These are phyloP conservation scores for Neckera pumila DNA, from an alignment of 225 moss, liverwort and hornwort species.

Conservation along the genomic window DNA sequence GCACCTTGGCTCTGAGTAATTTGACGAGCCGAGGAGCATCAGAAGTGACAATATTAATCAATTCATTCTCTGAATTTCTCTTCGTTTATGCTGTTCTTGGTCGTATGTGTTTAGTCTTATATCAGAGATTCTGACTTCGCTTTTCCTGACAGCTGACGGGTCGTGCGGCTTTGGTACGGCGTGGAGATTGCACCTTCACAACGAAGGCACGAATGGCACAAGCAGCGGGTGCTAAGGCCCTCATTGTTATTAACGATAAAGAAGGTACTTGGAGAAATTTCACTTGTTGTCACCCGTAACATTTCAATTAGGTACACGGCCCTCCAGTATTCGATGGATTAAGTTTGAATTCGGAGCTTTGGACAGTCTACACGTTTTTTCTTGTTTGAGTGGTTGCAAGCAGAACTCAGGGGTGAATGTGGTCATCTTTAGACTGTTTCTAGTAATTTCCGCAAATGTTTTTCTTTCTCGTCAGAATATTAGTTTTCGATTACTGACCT, in stretches of 20 bases:
- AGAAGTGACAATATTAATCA: background rate
- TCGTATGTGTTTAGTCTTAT: background rate
- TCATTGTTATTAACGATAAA: conserved; percentile 73
- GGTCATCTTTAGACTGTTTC: background rate
- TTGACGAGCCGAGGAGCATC: background rate
- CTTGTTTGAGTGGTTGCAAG: background rate
- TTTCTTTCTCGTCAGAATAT: background rate
- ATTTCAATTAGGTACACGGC: background rate
- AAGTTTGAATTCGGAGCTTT: background rate
- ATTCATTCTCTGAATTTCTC: background rate
- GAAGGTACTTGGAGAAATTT: conserved; percentile 46
- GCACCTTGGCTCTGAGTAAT: background rate
- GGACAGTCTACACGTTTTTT: background rate
- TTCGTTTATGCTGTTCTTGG: background rate
- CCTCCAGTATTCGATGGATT: background rate
- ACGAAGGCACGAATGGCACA: conserved; percentile 73
- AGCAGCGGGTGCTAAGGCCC: conserved; percentile 67
- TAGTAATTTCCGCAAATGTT: background rate
- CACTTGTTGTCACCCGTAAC: background rate
- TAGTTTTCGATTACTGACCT: background rate
- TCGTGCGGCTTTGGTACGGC: conserved; percentile 55
- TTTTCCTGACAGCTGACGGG: conserved; percentile 33
- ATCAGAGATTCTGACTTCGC: background rate
- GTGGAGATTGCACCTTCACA: conserved; percentile 83
- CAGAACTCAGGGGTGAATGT: background rate